These are phyloP conservation scores for Teunomyces gatunensis DNA, from an alignment of 805 yeast species.

Conservation along the genomic window DNA sequence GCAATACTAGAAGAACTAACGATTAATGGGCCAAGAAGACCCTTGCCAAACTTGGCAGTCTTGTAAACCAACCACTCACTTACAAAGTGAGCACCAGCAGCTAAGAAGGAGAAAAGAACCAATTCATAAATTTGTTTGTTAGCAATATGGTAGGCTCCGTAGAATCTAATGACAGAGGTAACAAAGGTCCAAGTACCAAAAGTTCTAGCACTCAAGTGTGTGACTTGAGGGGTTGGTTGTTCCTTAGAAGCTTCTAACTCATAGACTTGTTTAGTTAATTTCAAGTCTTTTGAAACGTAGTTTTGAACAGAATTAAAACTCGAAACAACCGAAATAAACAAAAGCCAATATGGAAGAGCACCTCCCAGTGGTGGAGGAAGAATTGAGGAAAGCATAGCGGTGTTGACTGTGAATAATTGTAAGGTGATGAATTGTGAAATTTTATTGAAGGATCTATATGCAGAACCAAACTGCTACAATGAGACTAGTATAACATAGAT, in stretches of 20 bases:
- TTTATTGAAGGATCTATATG: background rate
- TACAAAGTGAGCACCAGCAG: conserved; percentile 83
- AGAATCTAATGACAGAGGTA: conserved; percentile 78
- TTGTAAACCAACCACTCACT: conserved; percentile 77
- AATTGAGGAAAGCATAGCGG: conserved; percentile 1
- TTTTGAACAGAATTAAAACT: conserved; percentile 87
- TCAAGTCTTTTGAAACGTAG: conserved; percentile 64
- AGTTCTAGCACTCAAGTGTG: conserved; percentile 81
- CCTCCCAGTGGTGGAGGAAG: conserved; percentile 24
- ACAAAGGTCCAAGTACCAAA: conserved; percentile 98
- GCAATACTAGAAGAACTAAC: conserved; percentile 64
- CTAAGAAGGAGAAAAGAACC: conserved; percentile 72
- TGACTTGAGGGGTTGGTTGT: conserved; percentile 32
- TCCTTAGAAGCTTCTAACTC: conserved; percentile 28
- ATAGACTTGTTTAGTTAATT: conserved; percentile 78
- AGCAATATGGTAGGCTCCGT: conserved; percentile 72
- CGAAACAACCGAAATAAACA: conserved; percentile 77
- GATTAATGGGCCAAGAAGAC: conserved; percentile 83
- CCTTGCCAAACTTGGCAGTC: conserved; percentile 83
- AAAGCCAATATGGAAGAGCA: conserved; percentile 36
- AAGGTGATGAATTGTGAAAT: background rate
- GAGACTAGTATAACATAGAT: background rate
- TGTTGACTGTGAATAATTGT: background rate
- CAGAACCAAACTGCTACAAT: background rate
- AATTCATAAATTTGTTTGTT: conserved; percentile 73